Evolutionary conservation across 1,139 yeast genomes (phyloP).

Genomic region (Meyerozyma guilliermondii): DNA sequence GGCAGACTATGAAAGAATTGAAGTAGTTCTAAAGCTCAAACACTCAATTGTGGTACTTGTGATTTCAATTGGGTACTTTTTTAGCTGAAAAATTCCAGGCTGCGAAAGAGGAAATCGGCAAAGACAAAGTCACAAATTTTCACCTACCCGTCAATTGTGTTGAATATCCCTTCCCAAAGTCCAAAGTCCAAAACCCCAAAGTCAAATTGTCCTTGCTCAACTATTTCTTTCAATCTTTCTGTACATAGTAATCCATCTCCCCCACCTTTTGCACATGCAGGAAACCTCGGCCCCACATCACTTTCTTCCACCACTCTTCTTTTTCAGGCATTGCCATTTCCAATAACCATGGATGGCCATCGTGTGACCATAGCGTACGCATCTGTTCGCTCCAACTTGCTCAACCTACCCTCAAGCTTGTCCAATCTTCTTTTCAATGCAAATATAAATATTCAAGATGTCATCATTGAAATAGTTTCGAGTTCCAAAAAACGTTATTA

Average conservation of each 20-base stretch:
- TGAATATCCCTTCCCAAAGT: too few relatives aligned
- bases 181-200: too few relatives aligned
- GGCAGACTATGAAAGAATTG: background rate
- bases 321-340: background rate
- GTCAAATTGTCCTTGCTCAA: too few relatives aligned
- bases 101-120: too few relatives aligned
- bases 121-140: too few relatives aligned
- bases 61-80: too few relatives aligned
- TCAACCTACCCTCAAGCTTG: constrained; percentile 52
- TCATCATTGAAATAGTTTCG: constrained; percentile 44
- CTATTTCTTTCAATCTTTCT: too few relatives aligned
- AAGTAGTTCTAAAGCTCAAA: too few relatives aligned
- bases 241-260: background rate
- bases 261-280: constrained; percentile 1
- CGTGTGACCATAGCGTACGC: constrained; percentile 24
- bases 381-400: constrained; percentile 48
- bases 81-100: too few relatives aligned
- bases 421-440: constrained; percentile 47
- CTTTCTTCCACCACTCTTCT: background rate
- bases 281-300: constrained; percentile 2
- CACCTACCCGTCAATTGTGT: too few relatives aligned
- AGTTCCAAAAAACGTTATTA: constrained; percentile 28
- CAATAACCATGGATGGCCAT: constrained; percentile 32
- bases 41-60: too few relatives aligned
- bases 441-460: constrained; percentile 55